Base-by-base conservation (phyloP, 108 stramenopile genomes). In the Cyclotella kingstonii region DNA sequence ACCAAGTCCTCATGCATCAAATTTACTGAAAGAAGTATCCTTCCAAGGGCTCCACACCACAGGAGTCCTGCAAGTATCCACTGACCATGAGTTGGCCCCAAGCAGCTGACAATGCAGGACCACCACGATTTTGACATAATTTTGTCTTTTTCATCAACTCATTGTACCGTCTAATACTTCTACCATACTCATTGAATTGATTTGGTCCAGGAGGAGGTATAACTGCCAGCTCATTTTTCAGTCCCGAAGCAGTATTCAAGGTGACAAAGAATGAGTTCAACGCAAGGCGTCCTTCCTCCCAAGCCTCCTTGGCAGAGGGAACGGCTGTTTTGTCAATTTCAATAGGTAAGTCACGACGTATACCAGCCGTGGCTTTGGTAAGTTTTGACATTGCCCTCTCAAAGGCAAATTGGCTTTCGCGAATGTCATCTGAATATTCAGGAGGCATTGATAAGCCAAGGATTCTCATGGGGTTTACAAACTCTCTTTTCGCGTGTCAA, bases 51-150 rank as follows among this genome's bases (percentile, higher is more conserved):
- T 88, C 88, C 27, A 93, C 85, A 2, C 88, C 91, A 58, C 91
- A 93, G 2, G 69, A 73, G 57, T 93, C 91, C 56, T 93, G 91
- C 29, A 93, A 45, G 50, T 92, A 92, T 33, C 90, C 90, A 26
- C 78, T 70, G 4, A 82, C 81, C 86, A 89, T 88, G 25, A 89
- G 69, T 50, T 84, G 78, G 5, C 91, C 91, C 91, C 91, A 93
- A 8, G 88, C 91, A 22, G 75, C 68, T 11, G 66, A 39, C 14
- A 83, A 38, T 2, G 79, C 58, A 4, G 82, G 82, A 5, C 82
- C 82, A 5, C 82, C 82, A n/a, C 91, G 67, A 71, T 93, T 93
- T 53, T 89, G 88, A 66, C 91, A 93, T 9, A 87, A 58, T 42
- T 88, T 89, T 35, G 83, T 86, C 75, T 93, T 93, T 46, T 93